Base-by-base conservation (phyloP, 768 basidiomycete species). In the Tricholoma furcatifolium region DNA sequence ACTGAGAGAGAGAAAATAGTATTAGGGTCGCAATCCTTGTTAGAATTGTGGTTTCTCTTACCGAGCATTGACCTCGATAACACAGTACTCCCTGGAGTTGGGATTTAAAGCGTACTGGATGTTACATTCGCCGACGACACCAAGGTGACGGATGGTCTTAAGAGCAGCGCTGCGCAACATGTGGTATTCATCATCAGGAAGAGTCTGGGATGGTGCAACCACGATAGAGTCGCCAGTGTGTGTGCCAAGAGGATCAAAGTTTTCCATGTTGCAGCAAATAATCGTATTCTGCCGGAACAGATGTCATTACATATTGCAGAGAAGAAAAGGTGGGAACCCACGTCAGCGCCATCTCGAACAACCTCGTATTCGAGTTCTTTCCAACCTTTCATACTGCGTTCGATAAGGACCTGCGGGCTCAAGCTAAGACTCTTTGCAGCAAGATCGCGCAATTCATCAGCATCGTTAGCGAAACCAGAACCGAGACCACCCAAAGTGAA, bases 191-290 rank as follows among this genome's bases (percentile, higher is more conserved):
- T 94, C 91, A 62, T 98, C 97, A 27, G 96, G 92, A 17, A 99
- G 74, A 0, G 97, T 98, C 71, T 99, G 97, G 3, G 95, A 98
- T 1, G 97, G 97, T 3, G 97, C 97, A 39, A 98, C 94, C 64
- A 99, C 97, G 66, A 99, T 99, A 11, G 97, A 98, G 70, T 98
- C 97, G 60, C 97, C 97, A 17, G 97, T 99, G 69, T 99, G 97
- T 20, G 93, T 98, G 58, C 97, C 97, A 54, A 98, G 88, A 34
- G 97, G 97, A 66, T 99, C 97, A 60, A 99, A 99, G 74, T 99
- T 98, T 74, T 98, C 93, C 93, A 96, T 96, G 71, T 95, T 95
- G 74, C 96, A 98, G 75, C 95, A 98, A 62, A 98, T 98, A 71
- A 99, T 99, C 23, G 95, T 98, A 76, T 98, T 97, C 91, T 93